Evolutionary conservation across 2,329 filamentous ascomycete genomes (phyloP), one percentile per base, ranked within the genome.

Genomic region (Stromatinia cepivora): DNA sequence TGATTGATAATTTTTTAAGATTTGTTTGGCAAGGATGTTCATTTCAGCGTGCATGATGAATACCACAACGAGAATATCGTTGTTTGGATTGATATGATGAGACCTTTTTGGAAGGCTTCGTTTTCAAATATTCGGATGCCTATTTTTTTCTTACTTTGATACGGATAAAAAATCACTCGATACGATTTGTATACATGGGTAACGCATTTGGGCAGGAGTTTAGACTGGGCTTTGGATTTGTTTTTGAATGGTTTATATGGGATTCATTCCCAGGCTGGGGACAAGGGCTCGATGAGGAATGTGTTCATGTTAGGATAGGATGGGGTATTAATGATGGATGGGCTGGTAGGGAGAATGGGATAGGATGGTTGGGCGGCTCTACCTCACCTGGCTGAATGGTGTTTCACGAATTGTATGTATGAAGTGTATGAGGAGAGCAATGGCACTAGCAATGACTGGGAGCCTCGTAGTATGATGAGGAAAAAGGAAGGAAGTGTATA

Each of bases 11-110:
- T 66, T 66, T 56, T 42, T 57, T 45, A 56, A 57, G 52, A 57
- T 66, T 67, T 61, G 17, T 62, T 62, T 67, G 54, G 48, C 64
- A 34, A 50, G 52, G 46, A 67, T 25, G 28, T 68, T 68, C 28
- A 52, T 63, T 68, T 54, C 57, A 68, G 66, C 66, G 57, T 64
- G 66, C 57, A 68, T 68, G 28, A 63, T 54, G 36, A 54, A 34
- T 36, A 54, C 57, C 57, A 34, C 11, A n/a, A 56, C 66, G 57
- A 68, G 48, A 54, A 68, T 54, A 64, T 54, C 36, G 57, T 34
- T 62, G 52, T 28, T 64, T 54, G 66, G 66, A 68, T 64, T 63
- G 50, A 66, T 42, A 56, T 56, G 48, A 68, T 9, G 53, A 45
- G 17, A n/a, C 17, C 46, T 34, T 54, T 65, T 66, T 28, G 61